phyloP scores from a whole-genome alignment of 208 protist species.

The Leptomonas seymouri region DNA sequence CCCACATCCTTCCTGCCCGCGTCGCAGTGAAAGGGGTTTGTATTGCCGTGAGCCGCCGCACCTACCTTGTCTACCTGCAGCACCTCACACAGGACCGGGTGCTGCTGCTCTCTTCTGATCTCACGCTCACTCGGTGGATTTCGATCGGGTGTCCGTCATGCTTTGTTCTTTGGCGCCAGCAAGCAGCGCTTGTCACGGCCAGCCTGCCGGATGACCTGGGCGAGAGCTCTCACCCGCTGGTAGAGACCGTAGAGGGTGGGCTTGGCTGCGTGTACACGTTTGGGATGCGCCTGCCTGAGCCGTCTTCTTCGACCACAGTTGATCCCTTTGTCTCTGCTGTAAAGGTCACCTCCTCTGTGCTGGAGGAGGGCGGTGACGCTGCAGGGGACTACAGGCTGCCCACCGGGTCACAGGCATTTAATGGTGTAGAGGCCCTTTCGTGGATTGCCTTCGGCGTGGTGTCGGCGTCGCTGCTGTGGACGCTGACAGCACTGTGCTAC shows the following conservation, averaged over 20 bases:
- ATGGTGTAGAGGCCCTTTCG: conserved; percentile 59
- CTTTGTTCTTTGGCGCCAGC: conserved; percentile 37
- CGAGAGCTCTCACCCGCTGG: conserved; percentile 38
- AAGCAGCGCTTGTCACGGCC: conserved; percentile 47
- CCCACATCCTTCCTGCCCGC: conserved; percentile 26
- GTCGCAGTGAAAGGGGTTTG: conserved; percentile 32
- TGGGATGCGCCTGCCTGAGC: conserved; percentile 13
- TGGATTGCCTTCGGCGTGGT: conserved; percentile 66
- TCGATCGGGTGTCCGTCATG: conserved; percentile 45
- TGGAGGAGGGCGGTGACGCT: not conserved
- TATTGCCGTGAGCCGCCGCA: conserved; percentile 33
- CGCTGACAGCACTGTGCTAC: conserved; percentile 60
- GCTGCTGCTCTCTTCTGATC: conserved; percentile 58
- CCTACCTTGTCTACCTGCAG: conserved; percentile 52
- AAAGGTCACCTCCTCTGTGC: conserved; percentile 16
- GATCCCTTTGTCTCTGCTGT: conserved; percentile 27
- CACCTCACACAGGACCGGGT: conserved; percentile 42
- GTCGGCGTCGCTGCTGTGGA: conserved; percentile 65
- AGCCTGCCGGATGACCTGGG: conserved; percentile 27
- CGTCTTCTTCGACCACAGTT: conserved; percentile 3
- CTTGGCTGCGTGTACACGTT: conserved; percentile 60
- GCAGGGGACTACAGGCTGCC: conserved; percentile 12
- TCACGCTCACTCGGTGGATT: conserved; percentile 55
- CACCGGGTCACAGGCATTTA: conserved; percentile 28
- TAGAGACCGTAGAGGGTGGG: conserved; percentile 67